phyloP scores from a whole-genome alignment of 148 eudicot species.

The Fagopyrum esculentum region DNA sequence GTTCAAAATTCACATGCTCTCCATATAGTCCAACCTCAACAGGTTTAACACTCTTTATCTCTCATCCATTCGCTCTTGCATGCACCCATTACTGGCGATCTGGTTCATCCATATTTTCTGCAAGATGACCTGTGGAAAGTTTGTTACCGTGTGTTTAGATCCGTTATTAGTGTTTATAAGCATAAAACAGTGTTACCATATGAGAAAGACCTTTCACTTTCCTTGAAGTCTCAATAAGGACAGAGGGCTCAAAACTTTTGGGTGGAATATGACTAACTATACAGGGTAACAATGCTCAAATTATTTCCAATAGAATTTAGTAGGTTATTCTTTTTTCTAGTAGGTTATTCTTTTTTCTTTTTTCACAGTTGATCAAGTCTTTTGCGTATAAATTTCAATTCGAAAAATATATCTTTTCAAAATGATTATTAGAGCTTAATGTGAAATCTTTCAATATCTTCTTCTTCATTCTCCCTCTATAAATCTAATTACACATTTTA shows the following conservation, averaged over 20 bases:
- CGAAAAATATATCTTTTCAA: background rate
- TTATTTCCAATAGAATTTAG: background rate
- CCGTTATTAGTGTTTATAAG: too few species aligned
- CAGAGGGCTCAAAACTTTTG: too few species aligned
- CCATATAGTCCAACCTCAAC: slow-evolving; percentile 38
- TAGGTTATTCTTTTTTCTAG: background rate
- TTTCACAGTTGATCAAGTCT: background rate
- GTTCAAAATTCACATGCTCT: slow-evolving; percentile 40
- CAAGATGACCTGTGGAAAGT: too few species aligned
- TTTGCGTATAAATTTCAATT: background rate
- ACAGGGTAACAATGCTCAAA: background rate
- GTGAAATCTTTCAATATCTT: background rate
- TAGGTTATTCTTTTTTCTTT: background rate
- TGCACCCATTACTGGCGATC: background rate
- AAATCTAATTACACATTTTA: background rate
- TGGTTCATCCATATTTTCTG: background rate
- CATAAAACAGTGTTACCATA: too few species aligned
- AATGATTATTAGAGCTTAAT: background rate
- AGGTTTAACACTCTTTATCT: slow-evolving; percentile 29
- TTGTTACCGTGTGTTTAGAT: too few species aligned
- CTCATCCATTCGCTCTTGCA: background rate
- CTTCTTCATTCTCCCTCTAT: background rate
- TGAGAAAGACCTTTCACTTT: too few species aligned
- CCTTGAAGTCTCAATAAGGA: too few species aligned
- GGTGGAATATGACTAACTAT: background rate